Percentiles rank a stretch among this genome's conserved stretches.
phyloP scores from a whole-genome alignment of 1,284 basidiomycete genomes.

The Austroboletus rostrupii region DNA sequence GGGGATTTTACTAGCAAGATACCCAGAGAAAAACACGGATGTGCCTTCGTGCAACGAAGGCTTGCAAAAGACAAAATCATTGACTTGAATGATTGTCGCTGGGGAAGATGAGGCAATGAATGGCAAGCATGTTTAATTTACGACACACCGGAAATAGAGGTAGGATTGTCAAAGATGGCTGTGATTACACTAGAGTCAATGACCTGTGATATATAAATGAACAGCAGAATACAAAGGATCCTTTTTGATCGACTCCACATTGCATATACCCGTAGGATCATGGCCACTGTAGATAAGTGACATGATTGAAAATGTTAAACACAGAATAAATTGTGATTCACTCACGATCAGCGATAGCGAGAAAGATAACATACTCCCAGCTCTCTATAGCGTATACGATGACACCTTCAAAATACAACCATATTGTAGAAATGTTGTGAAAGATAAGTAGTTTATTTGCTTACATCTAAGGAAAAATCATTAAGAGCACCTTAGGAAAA shows the following conservation, averaged over 20 bases:
- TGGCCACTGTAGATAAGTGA: background rate
- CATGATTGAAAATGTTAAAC: background rate
- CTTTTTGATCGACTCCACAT: background rate
- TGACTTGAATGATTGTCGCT: too few species aligned
- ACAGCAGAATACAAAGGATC: background rate
- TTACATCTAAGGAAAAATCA: too few species aligned
- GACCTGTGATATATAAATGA: background rate
- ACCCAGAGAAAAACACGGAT: too few species aligned
- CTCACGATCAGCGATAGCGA: background rate
- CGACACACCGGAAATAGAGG: background rate
- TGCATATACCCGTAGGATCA: background rate
- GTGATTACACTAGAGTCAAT: background rate
- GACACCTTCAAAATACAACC: too few species aligned
- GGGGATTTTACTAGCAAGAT: background rate
- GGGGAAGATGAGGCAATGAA: too few species aligned
- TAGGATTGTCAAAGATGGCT: background rate
- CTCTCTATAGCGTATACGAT: too few species aligned
- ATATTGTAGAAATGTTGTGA: too few species aligned
- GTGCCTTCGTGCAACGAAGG: too few species aligned
- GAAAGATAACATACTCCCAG: background rate
- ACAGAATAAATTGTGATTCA: background rate
- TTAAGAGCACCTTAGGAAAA: too few species aligned
- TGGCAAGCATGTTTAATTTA: background rate
- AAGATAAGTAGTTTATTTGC: too few species aligned
- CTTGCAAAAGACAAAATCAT: too few species aligned